Conservation (phyloP, 331 rosid species). For the Quercus tomentella region DNA sequence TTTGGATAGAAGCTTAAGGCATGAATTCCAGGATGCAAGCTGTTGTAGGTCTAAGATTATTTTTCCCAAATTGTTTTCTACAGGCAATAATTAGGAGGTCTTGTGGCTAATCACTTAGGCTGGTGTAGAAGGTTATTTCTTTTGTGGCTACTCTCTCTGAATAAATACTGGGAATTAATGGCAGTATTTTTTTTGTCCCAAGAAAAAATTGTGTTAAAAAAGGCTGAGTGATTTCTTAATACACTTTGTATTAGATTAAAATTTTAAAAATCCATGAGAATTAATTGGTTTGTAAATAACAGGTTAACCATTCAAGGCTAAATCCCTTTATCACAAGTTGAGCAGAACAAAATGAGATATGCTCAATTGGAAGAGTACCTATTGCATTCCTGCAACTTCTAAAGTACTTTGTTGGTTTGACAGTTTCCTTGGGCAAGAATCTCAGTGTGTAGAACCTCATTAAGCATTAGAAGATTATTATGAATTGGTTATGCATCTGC, state of each 20-base stretch:
- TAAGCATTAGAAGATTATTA: background rate
- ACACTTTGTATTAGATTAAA: background rate
- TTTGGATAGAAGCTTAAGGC: background rate
- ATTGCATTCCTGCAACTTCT: no score
- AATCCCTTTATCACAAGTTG: background rate
- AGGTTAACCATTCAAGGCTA: no score
- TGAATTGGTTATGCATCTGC: background rate
- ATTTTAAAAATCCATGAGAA: background rate
- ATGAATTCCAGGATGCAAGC: background rate
- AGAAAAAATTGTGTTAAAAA: background rate
- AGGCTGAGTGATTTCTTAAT: background rate
- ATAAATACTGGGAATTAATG: background rate
- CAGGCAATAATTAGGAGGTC: background rate
- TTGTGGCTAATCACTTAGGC: background rate
- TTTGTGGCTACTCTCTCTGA: background rate
- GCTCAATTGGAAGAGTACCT: no score
- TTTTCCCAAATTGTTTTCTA: background rate
- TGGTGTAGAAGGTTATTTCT: background rate
- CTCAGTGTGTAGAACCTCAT: background rate
- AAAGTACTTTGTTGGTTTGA: background rate
- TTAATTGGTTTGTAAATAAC: background rate
- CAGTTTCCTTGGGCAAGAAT: background rate
- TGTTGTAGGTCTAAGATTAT: background rate
- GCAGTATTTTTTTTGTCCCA: background rate
- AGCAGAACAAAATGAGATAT: background rate